Percentiles rank a stretch among this genome's conserved stretches.
phyloP scores from a whole-genome alignment of 495 filamentous ascomycete genomes.

The Aspergillus diversus region DNA sequence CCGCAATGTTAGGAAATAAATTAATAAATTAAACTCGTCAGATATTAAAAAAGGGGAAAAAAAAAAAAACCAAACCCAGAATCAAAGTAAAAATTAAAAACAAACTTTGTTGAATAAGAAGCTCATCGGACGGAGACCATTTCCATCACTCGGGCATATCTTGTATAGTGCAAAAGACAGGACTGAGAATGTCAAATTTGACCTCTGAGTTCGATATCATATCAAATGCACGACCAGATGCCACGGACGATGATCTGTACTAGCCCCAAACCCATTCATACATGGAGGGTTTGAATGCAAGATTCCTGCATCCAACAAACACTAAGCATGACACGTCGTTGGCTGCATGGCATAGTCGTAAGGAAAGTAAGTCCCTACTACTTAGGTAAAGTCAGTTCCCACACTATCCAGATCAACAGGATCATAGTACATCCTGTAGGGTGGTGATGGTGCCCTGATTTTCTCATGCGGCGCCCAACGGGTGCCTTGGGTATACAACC shows the following conservation, averaged over 20 bases:
- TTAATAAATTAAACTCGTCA: no score
- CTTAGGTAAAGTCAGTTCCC: no score
- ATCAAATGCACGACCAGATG: background rate
- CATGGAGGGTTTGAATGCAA: slow-evolving; percentile 4
- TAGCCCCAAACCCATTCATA: background rate
- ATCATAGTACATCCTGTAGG: background rate
- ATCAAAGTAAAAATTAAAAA: background rate
- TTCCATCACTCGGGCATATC: background rate
- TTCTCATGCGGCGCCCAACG: slow-evolving; percentile 13
- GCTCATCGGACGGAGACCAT: no score
- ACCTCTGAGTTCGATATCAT: background rate
- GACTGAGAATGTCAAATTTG: background rate
- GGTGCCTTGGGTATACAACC: slow-evolving; percentile 9
- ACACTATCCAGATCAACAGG: no score
- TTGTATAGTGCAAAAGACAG: background rate
- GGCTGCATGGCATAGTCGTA: slow-evolving; percentile 20
- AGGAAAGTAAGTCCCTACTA: no score
- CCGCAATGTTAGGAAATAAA: background rate
- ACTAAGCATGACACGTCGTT: slow-evolving; percentile 24
- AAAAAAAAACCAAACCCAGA: background rate
- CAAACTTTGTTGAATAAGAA: no score
- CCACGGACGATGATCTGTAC: slow-evolving; percentile 7
- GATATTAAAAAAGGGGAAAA: background rate
- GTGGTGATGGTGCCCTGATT: background rate
- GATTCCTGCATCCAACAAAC: slow-evolving; percentile 15